Percentiles rank a stretch among this genome's conserved stretches.
phyloP scores from a whole-genome alignment of 441 rosid species.

The Pelargonium myrrhifolium region DNA sequence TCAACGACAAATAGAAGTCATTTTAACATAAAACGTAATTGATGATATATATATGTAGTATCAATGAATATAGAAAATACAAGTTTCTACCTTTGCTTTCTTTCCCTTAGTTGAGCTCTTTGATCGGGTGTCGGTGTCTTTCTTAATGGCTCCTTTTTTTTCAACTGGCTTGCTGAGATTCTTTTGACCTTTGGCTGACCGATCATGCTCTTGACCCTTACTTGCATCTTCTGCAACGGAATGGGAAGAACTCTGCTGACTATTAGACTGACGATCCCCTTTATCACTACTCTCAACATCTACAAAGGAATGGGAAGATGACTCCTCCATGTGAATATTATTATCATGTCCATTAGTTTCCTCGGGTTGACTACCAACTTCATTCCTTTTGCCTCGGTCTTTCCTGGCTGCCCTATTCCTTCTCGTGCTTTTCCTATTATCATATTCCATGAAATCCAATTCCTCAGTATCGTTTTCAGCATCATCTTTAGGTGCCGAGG shows the following conservation, averaged over 20 bases:
- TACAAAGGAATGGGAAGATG: constrained; percentile 19
- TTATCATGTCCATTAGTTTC: constrained; percentile 28
- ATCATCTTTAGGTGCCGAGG: constrained; percentile 17
- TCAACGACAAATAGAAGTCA: not conserved
- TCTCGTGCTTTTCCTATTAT: constrained; percentile 52
- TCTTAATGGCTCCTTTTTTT: constrained; percentile 33
- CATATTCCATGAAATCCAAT: constrained; percentile 44
- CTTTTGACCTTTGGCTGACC: constrained; percentile 14
- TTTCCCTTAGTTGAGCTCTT: constrained; percentile 68
- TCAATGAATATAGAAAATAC: not conserved
- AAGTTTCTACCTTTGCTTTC: constrained; percentile 56
- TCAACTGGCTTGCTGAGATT: constrained; percentile 24
- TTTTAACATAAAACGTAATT: not conserved
- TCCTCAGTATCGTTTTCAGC: constrained; percentile 38
- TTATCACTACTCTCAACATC: constrained; percentile 20
- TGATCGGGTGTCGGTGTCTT: constrained; percentile 35
- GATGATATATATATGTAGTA: not conserved
- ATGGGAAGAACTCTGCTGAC: not conserved
- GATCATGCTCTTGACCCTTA: not conserved
- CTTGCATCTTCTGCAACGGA: no score
- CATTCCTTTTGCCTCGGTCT: constrained; percentile 36
- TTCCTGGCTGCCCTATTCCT: constrained; percentile 51
- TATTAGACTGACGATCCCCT: constrained; percentile 19
- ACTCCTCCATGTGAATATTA: constrained; percentile 23
- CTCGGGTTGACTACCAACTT: constrained; percentile 20